Evolutionary conservation across 148 eudicot genomes (phyloP), one percentile per base, ranked within the genome.

Genomic region (Spergularia marina): DNA sequence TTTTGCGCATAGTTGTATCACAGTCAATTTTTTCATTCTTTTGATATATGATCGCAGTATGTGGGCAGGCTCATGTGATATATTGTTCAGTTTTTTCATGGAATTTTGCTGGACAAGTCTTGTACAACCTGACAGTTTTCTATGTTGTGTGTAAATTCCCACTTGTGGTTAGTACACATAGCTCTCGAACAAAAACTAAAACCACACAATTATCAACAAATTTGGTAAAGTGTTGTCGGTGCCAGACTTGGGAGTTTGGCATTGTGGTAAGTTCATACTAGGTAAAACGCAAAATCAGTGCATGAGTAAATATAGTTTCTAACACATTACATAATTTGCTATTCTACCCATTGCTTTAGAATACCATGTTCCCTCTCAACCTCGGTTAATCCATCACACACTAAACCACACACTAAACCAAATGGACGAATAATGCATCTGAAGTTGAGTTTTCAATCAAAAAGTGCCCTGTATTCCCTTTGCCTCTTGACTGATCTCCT

Each of bases 401-500:
- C n/a, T n/a, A n/a, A n/a, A n/a, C n/a, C 34, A 49, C 12, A 39
- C 57, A 8, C 11, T 49, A 47, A 51, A 68, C 72, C 72, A 52
- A 68, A 34, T 64, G 34, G 34, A 30, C 34, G 34, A 30, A 30
- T 30, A 30, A 30, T 17, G 61, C 80, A 55, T 47, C 49, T 25
- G 74, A 30, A 34, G 21, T 47, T 41, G 30, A 25, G 30, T 5
- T 44, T 8, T 75, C 71, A 86, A 10, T 76, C 57, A 67, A 91
- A 86, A 66, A 94, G 91, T 63, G 81, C 82, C 74, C 95, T 82
- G 74, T 94, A 91, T 72, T 86, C n/a, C 84, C 52, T 81, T 88
- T 14, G 98, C 98, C 83, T 94, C 98, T 67, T 81, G 84, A 77
- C 85, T 82, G 96, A 87, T 94, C 83, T 94, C 98, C 44, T 90